A percentile compares a stretch with the other conserved stretches of the same genome.
Evolutionary conservation across 208 protist species (phyloP).

Genomic region (Leishmania arabica): DNA sequence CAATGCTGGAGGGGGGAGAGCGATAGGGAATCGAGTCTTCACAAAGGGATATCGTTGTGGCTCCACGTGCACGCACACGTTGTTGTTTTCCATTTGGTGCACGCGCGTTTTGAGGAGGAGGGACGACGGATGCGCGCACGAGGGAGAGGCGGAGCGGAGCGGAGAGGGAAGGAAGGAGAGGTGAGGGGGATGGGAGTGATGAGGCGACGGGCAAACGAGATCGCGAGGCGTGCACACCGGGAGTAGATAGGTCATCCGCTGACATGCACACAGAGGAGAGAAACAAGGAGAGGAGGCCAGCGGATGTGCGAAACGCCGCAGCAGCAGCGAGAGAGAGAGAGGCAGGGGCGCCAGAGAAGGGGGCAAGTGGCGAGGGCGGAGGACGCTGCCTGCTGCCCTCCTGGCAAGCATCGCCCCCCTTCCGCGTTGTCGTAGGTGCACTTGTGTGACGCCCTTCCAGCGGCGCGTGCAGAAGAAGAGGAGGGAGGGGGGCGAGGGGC

Average conservation of each 20-base stretch:
- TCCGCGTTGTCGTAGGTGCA: too few relatives aligned
- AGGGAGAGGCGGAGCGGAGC: background rate
- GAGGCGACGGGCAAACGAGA: background rate
- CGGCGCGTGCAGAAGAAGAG: too few relatives aligned
- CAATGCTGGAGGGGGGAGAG: background rate
- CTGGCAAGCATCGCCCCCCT: background rate
- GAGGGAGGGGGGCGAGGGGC: too few relatives aligned
- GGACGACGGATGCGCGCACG: background rate
- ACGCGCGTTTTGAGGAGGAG: too few relatives aligned
- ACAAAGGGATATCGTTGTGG: background rate
- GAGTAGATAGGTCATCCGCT: too few relatives aligned
- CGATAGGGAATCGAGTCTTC: background rate
- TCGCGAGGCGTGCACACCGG: too few relatives aligned
- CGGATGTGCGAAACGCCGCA: too few relatives aligned
- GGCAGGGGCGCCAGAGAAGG: too few relatives aligned
- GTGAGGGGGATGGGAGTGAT: background rate
- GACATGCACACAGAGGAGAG: too few relatives aligned
- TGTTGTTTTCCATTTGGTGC: conserved; percentile 1
- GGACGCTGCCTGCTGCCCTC: background rate
- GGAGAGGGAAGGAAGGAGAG: background rate
- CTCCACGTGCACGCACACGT: background rate
- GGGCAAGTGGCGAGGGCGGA: background rate
- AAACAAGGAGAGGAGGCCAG: too few relatives aligned
- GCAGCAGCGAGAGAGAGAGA: background rate
- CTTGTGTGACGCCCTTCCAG: too few relatives aligned